Evolutionary conservation across 2,329 filamentous ascomycete species (phyloP), one percentile per base, ranked within the genome.

Genomic region (Colletotrichum orbiculare): DNA sequence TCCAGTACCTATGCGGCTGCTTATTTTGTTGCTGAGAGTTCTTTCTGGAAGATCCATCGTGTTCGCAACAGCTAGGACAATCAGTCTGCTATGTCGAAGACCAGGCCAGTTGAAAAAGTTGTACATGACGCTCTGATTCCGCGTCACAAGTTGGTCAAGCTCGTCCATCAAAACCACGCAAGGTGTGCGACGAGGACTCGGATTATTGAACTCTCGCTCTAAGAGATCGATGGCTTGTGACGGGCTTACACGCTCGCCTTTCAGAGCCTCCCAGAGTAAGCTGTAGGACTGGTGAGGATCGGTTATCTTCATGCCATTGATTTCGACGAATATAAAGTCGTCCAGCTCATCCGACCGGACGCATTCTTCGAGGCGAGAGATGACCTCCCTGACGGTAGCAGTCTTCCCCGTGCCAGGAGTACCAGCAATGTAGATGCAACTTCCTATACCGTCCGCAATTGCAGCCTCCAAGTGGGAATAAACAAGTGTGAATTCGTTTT

Each of bases 21-120:
- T 97, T 76, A 99, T 99, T 78, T 99, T 99, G 82, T 99, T 99
- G 79, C 93, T 97, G 42, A 99, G 83, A 0, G 96, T 99, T 74
- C 96, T 86, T 78, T 99, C 96, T 0, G 96, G 96, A 63, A 99
- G 81, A 79, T 99, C 96, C 96, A 99, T 99, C 33, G 96, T 99
- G 77, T 99, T 99, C 56, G 96, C 96, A 15, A 99, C 96, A 10
- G 96, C 96, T 7, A 99, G 87, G 7, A 99, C 96, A 76, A 99
- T 97, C 48, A 99, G 84, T 53, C 94, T 89, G 58, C 93, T 97
- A 77, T 99, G 94, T 54, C 92, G 88, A 58, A 98, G 83, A 10
- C 93, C 92, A 4, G 96, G 96, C 96, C 96, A 99, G 74, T 99
- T 99, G 86, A 99, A 99, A 78, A 99, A 99, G 78, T 99, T 99